phyloP scores from a whole-genome alignment of 2,329 filamentous ascomycete genomes.

The Leptographium galeiforme region DNA sequence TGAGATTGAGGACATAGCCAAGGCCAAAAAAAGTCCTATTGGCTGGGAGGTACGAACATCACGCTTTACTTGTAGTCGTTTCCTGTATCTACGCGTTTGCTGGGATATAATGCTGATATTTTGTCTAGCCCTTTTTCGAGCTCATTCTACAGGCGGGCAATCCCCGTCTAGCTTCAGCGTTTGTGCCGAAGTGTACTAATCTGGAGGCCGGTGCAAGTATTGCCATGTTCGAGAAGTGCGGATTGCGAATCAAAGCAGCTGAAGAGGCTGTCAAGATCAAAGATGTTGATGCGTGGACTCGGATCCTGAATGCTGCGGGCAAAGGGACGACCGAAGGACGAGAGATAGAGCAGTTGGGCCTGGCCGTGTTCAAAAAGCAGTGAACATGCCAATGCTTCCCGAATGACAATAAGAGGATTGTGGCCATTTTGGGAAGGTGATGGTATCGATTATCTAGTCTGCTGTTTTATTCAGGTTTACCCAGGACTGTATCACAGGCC shows the following conservation, averaged over 20 bases:
- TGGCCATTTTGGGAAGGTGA: no score
- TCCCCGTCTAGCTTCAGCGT: slow-evolving; percentile 66
- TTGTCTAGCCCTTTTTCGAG: slow-evolving; percentile 69
- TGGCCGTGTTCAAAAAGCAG: slow-evolving; percentile 41
- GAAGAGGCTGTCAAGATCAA: slow-evolving; percentile 80
- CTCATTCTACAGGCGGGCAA: slow-evolving; percentile 82
- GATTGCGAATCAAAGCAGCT: slow-evolving; percentile 73
- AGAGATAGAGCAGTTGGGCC: slow-evolving; percentile 71
- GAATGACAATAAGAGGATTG: background rate
- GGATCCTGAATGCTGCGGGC: slow-evolving; percentile 60
- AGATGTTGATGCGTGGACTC: slow-evolving; percentile 61
- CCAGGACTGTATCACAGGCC: no score
- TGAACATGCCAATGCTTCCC: background rate
- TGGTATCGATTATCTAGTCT: no score
- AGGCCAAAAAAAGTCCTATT: slow-evolving; percentile 74
- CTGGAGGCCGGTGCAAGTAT: slow-evolving; percentile 57
- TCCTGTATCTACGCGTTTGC: background rate
- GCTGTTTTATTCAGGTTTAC: no score
- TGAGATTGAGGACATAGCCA: slow-evolving; percentile 76
- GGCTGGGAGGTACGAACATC: slow-evolving; percentile 73
- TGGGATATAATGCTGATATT: background rate
- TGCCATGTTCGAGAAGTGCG: slow-evolving; percentile 94
- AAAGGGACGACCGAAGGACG: slow-evolving; percentile 50
- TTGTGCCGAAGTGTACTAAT: slow-evolving; percentile 75
- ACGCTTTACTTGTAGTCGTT: background rate